Conservation (phyloP, 2,329 filamentous ascomycete species). For the Podosphaera aphanis region DNA sequence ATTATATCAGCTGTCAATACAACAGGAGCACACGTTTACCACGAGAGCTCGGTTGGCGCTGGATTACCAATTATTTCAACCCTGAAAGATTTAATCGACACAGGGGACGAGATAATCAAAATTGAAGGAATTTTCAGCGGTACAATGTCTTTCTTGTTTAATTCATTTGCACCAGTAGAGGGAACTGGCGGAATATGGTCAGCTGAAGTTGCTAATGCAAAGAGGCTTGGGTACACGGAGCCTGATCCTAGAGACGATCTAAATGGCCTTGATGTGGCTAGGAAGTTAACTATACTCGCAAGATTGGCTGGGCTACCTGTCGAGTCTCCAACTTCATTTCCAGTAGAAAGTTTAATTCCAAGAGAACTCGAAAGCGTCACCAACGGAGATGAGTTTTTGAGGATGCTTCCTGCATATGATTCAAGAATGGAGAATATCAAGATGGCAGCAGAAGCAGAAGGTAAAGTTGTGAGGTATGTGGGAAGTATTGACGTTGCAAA, state of each 20-base stretch:
- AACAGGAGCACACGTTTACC: slow-evolving; percentile 64
- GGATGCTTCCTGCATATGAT: slow-evolving; percentile 60
- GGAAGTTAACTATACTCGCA: slow-evolving; percentile 87
- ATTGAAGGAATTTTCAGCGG: slow-evolving; percentile 96
- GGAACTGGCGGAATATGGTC: slow-evolving; percentile 66
- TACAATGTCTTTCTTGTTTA: slow-evolving; percentile 96
- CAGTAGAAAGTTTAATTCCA: slow-evolving; percentile 82
- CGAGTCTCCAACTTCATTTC: slow-evolving; percentile 67
- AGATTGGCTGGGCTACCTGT: slow-evolving; percentile 63
- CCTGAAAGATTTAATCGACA: slow-evolving; percentile 79
- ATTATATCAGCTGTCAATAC: slow-evolving; percentile 56
- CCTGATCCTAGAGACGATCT: slow-evolving; percentile 70
- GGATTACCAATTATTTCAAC: slow-evolving; percentile 86
- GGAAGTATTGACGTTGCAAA: slow-evolving; percentile 73
- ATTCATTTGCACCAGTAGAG: slow-evolving; percentile 70
- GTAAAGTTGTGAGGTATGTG: slow-evolving; percentile 84
- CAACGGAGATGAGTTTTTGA: slow-evolving; percentile 69
- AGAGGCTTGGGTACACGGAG: slow-evolving; percentile 79
- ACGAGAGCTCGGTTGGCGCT: slow-evolving; percentile 85
- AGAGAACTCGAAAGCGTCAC: slow-evolving; percentile 55
- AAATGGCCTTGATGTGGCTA: slow-evolving; percentile 75
- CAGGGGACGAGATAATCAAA: slow-evolving; percentile 71
- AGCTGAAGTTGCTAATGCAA: slow-evolving; percentile 74
- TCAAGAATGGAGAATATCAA: slow-evolving; percentile 76
- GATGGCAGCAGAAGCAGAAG: slow-evolving; percentile 58